Evolutionary conservation across 192 early-diverging fungal genomes (phyloP), one percentile per base, ranked within the genome.

Genomic region (Mortierella claussenii): DNA sequence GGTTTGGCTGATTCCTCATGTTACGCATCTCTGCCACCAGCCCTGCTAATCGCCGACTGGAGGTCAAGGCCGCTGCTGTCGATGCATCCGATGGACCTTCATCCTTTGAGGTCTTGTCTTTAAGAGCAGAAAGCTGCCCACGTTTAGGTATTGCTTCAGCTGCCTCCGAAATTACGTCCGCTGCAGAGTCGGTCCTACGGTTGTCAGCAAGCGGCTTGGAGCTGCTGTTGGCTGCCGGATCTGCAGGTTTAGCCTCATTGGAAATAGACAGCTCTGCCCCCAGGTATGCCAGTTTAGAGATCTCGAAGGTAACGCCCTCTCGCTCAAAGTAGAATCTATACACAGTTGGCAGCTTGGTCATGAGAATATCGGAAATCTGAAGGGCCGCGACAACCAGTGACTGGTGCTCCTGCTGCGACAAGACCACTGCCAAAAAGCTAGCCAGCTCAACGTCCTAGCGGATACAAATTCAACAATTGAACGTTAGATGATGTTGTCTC

Each of bases 221-320:
- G n/a, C n/a, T n/a, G n/a, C n/a, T n/a, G n/a, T n/a, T n/a, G n/a
- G n/a, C n/a, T n/a, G n/a, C n/a, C n/a, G n/a, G n/a, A n/a, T 36
- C 27, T 11, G 12, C 5, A 20, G 10, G 48, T 32, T 67, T 36
- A 17, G 27, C 46, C 1, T 60, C 60, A 33, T 68, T 78, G 2
- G 54, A 32, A 28, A 75, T 42, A 0, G 63, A 66, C 1, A 47
- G 37, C 48, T 75, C 63, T 2, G 53, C 69, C 12, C 63, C 67
- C 26, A 68, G 51, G 18, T 44, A 69, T 15, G 69, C 81, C 12
- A 91, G 52, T 55, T 84, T 79, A 5, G 65, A 69, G 44, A 96
- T 79, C 44, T 89, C 87, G 55, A 85, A 82, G 2, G 86, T 62
- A 4, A 94, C 88, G 3, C 95, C 95, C 55, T 96, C 95, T 23